A percentile compares a stretch with the other conserved stretches of the same genome.
Evolutionary conservation across 768 basidiomycete species (phyloP).

Genomic region (Rossbeevera mucosa): DNA sequence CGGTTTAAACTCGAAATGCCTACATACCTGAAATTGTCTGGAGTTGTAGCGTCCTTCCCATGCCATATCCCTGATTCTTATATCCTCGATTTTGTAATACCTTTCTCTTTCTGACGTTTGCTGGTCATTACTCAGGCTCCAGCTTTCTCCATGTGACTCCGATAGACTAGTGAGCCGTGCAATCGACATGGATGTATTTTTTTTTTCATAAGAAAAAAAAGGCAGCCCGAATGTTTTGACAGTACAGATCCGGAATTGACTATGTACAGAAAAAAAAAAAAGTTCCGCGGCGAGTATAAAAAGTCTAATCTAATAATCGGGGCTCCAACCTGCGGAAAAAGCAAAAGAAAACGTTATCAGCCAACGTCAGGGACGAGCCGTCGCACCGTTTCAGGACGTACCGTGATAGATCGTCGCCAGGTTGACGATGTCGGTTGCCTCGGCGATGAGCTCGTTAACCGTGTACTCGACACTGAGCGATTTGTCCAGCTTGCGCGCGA

Average conservation of each 20-base stretch:
- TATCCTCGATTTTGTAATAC: slow-evolving; percentile 32
- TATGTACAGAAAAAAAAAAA: not conserved
- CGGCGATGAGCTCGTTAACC: slow-evolving; percentile 87
- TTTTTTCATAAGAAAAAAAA: not conserved
- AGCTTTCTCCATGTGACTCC: slow-evolving; percentile 12
- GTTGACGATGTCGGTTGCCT: slow-evolving; percentile 75
- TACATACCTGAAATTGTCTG: slow-evolving; percentile 10
- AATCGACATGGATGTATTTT: slow-evolving; percentile 11
- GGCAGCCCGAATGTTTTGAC: not conserved
- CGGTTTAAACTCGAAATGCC: slow-evolving; percentile 12
- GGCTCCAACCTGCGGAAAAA: slow-evolving; percentile 37
- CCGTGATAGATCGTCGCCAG: slow-evolving; percentile 76
- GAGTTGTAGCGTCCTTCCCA: slow-evolving; percentile 10
- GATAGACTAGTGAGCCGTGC: slow-evolving; percentile 22
- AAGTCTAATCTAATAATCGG: slow-evolving; percentile 29
- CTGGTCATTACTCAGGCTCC: slow-evolving; percentile 10
- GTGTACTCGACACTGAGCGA: slow-evolving; percentile 87
- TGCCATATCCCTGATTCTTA: slow-evolving; percentile 14
- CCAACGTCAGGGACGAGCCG: not conserved
- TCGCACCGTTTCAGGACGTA: slow-evolving; percentile 28
- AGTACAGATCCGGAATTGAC: not conserved
- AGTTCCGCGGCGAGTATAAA: not conserved
- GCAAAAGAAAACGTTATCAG: not conserved
- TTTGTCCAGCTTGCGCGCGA: slow-evolving; percentile 78
- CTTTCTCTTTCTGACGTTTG: slow-evolving; percentile 12